Evolutionary conservation across 768 basidiomycete genomes (phyloP).

Genomic region (Serendipita sp.): DNA sequence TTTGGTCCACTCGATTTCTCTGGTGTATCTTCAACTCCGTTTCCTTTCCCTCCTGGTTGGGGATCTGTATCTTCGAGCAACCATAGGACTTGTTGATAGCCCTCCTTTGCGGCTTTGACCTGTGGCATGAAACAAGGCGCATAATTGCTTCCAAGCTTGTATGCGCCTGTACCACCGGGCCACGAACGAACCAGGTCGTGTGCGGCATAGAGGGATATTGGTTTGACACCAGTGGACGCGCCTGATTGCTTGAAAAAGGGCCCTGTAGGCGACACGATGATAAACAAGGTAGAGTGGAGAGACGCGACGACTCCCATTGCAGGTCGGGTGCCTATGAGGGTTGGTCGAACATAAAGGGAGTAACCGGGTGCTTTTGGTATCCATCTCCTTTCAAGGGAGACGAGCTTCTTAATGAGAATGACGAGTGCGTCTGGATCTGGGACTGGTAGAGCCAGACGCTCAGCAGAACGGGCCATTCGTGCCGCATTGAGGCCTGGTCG

Average conservation of each 20-base stretch:
- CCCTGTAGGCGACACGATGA: conserved; percentile 54
- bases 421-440: conserved; percentile 33
- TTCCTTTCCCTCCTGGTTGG: conserved; percentile 18
- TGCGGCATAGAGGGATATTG: conserved; percentile 44
- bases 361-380: conserved; percentile 59
- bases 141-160: conserved; percentile 54
- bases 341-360: conserved; percentile 78
- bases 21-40: conserved; percentile 14
- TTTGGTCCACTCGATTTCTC: conserved; percentile 14
- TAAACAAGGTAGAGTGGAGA: conserved; percentile 67
- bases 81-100: conserved; percentile 72
- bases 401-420: conserved; percentile 46
- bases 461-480: conserved; percentile 52
- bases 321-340: conserved; percentile 36
- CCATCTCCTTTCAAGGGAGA: conserved; percentile 62
- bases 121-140: conserved; percentile 47
- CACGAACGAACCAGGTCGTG: conserved; percentile 71
- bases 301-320: conserved; percentile 43
- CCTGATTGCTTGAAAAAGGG: conserved; percentile 27
- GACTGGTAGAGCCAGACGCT: conserved; percentile 57
- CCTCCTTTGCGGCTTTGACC: conserved; percentile 42
- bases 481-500: conserved; percentile 75
- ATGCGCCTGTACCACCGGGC: conserved; percentile 59
- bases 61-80: conserved; percentile 40
- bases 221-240: conserved; percentile 29